Conservation (phyloP, 768 basidiomycete species). For the Tricholoma terreum region DNA sequence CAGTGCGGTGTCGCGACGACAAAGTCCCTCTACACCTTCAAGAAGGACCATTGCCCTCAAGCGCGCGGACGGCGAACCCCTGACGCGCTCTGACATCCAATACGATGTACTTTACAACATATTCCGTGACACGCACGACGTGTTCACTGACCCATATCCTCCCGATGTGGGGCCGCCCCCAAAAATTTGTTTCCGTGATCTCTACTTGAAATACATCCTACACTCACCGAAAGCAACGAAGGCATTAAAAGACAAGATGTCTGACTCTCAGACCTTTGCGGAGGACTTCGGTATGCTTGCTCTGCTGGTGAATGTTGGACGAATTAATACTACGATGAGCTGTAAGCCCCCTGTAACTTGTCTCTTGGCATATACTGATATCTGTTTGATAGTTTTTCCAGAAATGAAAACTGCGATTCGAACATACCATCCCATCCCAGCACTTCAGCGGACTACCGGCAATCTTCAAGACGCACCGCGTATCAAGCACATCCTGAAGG, state of each 20-base stretch:
- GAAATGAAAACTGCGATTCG: conserved; percentile 77
- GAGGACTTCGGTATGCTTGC: conserved; percentile 74
- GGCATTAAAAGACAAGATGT: conserved; percentile 68
- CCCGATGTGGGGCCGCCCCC: conserved; percentile 13
- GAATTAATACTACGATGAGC: conserved; percentile 81
- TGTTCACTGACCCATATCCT: conserved; percentile 47
- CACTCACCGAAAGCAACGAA: conserved; percentile 68
- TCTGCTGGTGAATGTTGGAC: conserved; percentile 72
- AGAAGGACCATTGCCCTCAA: conserved; percentile 47
- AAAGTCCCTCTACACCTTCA: conserved; percentile 32
- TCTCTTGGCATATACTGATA: conserved; percentile 3
- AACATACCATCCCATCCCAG: conserved; percentile 76
- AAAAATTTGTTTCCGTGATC: conserved; percentile 58
- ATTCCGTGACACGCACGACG: conserved; percentile 64
- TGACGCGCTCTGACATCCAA: conserved; percentile 67
- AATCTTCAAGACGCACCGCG: conserved; percentile 78
- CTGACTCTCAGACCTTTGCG: conserved; percentile 54
- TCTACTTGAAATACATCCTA: conserved; percentile 49
- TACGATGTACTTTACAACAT: conserved; percentile 77
- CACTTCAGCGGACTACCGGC: conserved; percentile 62
- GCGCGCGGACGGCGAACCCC: conserved; percentile 61
- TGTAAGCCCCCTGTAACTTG: conserved; percentile 45
- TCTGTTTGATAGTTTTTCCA: conserved; percentile 54
- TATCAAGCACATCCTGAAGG: conserved; percentile 73
- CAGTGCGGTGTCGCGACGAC: conserved; percentile 29